phyloP scores from a whole-genome alignment of 176 grass and related monocot genomes.

The Carex scoparia region DNA sequence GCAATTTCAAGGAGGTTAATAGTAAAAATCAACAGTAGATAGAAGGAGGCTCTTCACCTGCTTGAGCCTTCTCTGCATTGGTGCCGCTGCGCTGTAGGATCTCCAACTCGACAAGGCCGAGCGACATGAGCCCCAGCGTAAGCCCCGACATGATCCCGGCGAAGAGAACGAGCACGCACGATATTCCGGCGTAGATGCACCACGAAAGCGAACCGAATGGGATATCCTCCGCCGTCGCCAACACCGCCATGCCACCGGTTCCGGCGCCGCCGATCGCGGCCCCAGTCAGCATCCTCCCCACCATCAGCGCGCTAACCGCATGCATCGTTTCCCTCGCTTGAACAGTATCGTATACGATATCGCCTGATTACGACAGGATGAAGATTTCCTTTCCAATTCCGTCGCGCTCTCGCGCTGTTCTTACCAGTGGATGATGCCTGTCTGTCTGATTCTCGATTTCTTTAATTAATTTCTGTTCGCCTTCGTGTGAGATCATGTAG shows the following conservation, averaged over 20 bases:
- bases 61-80: conserved; percentile 77
- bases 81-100: conserved; percentile 97
- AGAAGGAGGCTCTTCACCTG: conserved; percentile 41
- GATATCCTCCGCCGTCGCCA: conserved; percentile 60
- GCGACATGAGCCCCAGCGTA: conserved; percentile 96
- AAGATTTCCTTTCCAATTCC: too few species aligned
- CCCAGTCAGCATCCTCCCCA: conserved; percentile 45
- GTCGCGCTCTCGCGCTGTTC: background rate
- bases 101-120: conserved; percentile 97
- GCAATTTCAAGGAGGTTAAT: background rate
- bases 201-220: conserved; percentile 62
- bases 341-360: background rate
- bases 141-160: conserved; percentile 99
- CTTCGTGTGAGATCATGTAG: background rate
- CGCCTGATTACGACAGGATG: background rate
- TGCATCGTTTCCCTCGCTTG: conserved; percentile 25
- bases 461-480: background rate
- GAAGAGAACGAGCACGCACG: conserved; percentile 86
- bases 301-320: conserved; percentile 26
- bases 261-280: conserved; percentile 29
- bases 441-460: background rate
- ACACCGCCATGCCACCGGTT: conserved; percentile 29
- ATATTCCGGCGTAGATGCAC: conserved; percentile 71
- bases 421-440: background rate
- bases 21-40: background rate